Conservation (phyloP, 2,329 filamentous ascomycete genomes). For the Scedosporium minutisporum region DNA sequence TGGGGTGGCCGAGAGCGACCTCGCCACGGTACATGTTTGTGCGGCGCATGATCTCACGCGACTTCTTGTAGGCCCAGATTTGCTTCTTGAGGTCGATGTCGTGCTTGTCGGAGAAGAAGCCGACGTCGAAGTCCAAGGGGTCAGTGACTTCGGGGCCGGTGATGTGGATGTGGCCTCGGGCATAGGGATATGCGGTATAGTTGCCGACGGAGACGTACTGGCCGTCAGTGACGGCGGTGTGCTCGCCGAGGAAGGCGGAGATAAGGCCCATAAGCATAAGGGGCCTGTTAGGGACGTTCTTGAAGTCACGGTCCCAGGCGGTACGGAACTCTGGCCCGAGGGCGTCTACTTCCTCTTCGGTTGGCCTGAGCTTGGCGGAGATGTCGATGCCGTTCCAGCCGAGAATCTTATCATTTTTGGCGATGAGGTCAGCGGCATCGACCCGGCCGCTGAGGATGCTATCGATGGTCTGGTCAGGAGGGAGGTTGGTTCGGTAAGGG, state of each 20-base stretch:
- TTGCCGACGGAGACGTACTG: slow-evolving; percentile 42
- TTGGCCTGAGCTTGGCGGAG: slow-evolving; percentile 42
- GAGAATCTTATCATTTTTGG: slow-evolving; percentile 23
- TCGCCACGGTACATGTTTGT: slow-evolving; percentile 44
- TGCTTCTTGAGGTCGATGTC: slow-evolving; percentile 50
- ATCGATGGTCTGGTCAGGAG: slow-evolving; percentile 33
- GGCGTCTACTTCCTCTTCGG: slow-evolving; percentile 37
- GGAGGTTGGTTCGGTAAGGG: slow-evolving; percentile 37
- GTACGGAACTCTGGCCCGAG: slow-evolving; percentile 39
- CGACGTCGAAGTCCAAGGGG: slow-evolving; percentile 38
- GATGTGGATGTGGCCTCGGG: slow-evolving; percentile 49
- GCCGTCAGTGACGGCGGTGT: slow-evolving; percentile 23
- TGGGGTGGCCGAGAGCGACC: slow-evolving; percentile 30
- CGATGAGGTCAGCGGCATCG: slow-evolving; percentile 13
- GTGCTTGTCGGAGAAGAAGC: slow-evolving; percentile 37
- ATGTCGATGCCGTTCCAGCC: slow-evolving; percentile 47
- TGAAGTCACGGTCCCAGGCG: slow-evolving; percentile 43
- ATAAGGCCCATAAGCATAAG: slow-evolving; percentile 15
- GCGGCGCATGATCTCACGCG: slow-evolving; percentile 51
- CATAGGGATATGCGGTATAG: slow-evolving; percentile 51
- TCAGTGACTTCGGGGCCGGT: slow-evolving; percentile 23
- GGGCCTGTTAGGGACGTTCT: slow-evolving; percentile 14
- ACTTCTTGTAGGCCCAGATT: slow-evolving; percentile 56
- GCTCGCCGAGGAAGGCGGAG: slow-evolving; percentile 20
- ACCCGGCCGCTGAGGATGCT: slow-evolving; percentile 15